Base-by-base conservation (phyloP, 805 yeast genomes). In the Zygosaccharomyces gambellarensis region DNA sequence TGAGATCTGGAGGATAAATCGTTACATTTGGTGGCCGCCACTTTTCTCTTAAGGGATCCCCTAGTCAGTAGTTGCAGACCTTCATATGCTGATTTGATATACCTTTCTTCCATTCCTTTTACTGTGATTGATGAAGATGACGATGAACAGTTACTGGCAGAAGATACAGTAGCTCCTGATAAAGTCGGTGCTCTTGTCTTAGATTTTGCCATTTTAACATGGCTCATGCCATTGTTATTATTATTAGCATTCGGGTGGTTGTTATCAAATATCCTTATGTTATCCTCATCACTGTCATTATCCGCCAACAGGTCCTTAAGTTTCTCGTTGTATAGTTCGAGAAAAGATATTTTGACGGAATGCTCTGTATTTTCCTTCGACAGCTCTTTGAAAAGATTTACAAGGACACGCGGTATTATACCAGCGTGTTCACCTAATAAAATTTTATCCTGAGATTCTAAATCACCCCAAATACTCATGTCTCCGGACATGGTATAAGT, bases 281-380 rank as follows among this genome's bases (percentile, higher is more conserved):
- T 70, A 55, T 79, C 83, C 42, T 76, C 76, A 28, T 63, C 39
- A 5, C 50, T 53, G 38, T 54, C 45, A 27, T 58, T 50, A 46
- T 47, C 49, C 22, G 70, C 69, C 42, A 88, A 70, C 50, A 88
- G 71, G 61, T 89, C 96, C 42, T 77, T 72, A 39, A 88, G 71
- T 58, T 85, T 90, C 66, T 89, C 96, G 59, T 88, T 87, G 70
- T 88, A 89, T 17, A 88, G 70, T 66, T 89, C 96, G 46, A 87
- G 75, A 60, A 84, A 89, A 1, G 94, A 84, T 44, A 85, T 71
- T 59, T 82, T 82, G 23, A 85, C 88, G 10, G 85, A 66, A 60
- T 73, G 79, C 53, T 83, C 95, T 3, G 72, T 62, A n/a, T 58
- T 63, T 32, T 55, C 64, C 21, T 61, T 58, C 8, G 73, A 67